These are phyloP conservation scores for Lactarius akahatsu DNA, from an alignment of 768 basidiomycete species.

Conservation along the genomic window DNA sequence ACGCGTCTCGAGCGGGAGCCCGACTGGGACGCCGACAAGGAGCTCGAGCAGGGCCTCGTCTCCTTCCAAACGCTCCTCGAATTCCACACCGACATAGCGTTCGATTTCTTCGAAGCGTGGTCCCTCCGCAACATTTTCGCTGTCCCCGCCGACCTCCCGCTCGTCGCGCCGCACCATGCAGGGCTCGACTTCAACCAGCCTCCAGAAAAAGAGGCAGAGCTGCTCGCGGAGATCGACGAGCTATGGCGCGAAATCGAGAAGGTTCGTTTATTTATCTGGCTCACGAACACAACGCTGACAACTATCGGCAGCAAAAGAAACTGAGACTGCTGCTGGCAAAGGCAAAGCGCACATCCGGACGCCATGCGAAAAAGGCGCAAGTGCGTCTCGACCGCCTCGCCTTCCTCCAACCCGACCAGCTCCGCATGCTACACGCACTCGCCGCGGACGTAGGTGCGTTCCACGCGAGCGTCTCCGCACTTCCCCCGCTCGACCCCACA, in stretches of 20 bases:
- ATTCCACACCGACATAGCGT: constrained; percentile 84
- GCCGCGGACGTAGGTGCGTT: constrained; percentile 44
- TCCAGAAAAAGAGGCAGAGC: constrained; percentile 49
- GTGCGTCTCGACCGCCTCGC: constrained; percentile 44
- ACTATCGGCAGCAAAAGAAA: constrained; percentile 54
- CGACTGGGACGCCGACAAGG: constrained; percentile 61
- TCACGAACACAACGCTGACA: neutral
- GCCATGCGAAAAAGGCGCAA: constrained; percentile 49
- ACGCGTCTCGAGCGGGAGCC: constrained; percentile 51
- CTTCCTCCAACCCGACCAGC: constrained; percentile 44
- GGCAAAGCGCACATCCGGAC: constrained; percentile 49
- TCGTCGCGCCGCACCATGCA: constrained; percentile 76
- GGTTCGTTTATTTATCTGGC: constrained; percentile 44
- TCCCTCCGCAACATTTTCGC: constrained; percentile 84
- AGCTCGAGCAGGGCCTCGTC: constrained; percentile 77
- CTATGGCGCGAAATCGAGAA: constrained; percentile 65
- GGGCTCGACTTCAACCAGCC: constrained; percentile 63
- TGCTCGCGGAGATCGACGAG: constrained; percentile 67
- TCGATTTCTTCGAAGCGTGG: constrained; percentile 93
- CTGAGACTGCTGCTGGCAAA: constrained; percentile 56
- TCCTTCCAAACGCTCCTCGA: constrained; percentile 88
- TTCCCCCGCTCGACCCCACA: constrained; percentile 41
- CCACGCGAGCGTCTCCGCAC: constrained; percentile 48
- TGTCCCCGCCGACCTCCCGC: constrained; percentile 62
- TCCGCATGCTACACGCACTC: constrained; percentile 42